A percentile compares a stretch with the other conserved stretches of the same genome.
Conservation (phyloP, 1,284 basidiomycete genomes). For the Boletus austroedulis region DNA sequence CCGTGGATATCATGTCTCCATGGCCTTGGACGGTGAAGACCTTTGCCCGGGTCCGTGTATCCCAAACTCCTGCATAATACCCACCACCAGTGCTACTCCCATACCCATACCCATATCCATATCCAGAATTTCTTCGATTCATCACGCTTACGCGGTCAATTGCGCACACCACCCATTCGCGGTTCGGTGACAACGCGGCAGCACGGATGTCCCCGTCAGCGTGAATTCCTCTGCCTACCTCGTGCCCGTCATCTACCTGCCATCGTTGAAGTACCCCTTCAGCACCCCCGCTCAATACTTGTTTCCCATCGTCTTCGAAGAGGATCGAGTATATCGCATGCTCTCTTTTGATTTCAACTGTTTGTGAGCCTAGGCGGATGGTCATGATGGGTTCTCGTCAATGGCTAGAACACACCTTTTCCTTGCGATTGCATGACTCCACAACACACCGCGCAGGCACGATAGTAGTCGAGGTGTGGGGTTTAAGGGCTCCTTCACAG, state of each 20-base stretch:
- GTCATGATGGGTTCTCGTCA: neutral
- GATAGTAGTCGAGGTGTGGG: no score
- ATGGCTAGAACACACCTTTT: neutral
- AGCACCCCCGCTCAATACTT: neutral
- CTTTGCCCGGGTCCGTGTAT: neutral
- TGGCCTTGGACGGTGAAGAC: neutral
- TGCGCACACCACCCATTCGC: conserved; percentile 1
- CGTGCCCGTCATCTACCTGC: neutral
- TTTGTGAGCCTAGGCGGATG: neutral
- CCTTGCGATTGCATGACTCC: neutral
- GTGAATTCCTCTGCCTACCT: neutral
- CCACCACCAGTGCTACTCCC: neutral
- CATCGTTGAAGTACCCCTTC: conserved; percentile 3
- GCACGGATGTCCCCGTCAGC: neutral
- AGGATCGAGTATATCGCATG: neutral
- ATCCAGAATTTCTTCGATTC: no score
- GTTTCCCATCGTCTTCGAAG: neutral
- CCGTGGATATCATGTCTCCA: neutral
- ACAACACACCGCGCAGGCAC: neutral
- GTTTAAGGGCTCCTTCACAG: no score
- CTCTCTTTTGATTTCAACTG: neutral
- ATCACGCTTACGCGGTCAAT: no score
- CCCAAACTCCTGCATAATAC: neutral
- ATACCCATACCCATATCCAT: no score
- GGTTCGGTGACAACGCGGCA: neutral